These are phyloP conservation scores for Solanum ossicruentum DNA, from an alignment of 257 asterid genomes.

Conservation along the genomic window DNA sequence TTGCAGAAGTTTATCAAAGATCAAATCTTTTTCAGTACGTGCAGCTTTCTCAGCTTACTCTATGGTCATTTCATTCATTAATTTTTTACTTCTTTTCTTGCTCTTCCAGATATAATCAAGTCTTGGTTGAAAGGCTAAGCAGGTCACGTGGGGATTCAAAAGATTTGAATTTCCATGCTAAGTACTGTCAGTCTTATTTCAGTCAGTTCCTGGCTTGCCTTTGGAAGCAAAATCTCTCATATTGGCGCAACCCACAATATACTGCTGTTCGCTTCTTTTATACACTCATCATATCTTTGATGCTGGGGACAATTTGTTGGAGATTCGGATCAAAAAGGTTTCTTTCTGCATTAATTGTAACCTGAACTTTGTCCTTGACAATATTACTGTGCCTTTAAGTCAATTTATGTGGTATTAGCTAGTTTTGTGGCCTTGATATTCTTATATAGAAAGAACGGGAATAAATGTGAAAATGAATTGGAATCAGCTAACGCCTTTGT, in stretches of 20 bases:
- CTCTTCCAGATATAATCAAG: conserved; percentile 44
- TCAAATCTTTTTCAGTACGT: conserved; percentile 65
- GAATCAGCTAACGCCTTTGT: not conserved
- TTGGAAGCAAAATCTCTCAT: conserved; percentile 88
- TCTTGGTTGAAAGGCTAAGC: conserved; percentile 70
- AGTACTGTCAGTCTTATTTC: conserved; percentile 42
- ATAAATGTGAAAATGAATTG: not conserved
- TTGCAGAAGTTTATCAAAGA: conserved; percentile 70
- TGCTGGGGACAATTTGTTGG: conserved; percentile 95
- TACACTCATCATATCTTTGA: conserved; percentile 74
- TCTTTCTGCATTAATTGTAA: not conserved
- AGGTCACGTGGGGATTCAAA: conserved; percentile 59
- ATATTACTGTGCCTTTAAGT: not conserved
- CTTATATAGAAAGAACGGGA: not conserved
- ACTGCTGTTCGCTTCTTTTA: conserved; percentile 93
- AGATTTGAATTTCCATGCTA: conserved; percentile 67
- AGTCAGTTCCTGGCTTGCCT: conserved; percentile 78
- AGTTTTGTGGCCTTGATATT: not conserved
- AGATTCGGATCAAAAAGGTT: conserved; percentile 84
- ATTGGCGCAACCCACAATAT: conserved; percentile 98
- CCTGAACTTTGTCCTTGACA: not conserved
- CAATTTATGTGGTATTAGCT: not conserved
- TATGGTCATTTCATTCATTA: not conserved
- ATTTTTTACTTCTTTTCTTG: not conserved
- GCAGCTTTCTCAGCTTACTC: not conserved